These are phyloP conservation scores for Diplocarpon rosae DNA, from an alignment of 2,329 filamentous ascomycete species.

Conservation along the genomic window DNA sequence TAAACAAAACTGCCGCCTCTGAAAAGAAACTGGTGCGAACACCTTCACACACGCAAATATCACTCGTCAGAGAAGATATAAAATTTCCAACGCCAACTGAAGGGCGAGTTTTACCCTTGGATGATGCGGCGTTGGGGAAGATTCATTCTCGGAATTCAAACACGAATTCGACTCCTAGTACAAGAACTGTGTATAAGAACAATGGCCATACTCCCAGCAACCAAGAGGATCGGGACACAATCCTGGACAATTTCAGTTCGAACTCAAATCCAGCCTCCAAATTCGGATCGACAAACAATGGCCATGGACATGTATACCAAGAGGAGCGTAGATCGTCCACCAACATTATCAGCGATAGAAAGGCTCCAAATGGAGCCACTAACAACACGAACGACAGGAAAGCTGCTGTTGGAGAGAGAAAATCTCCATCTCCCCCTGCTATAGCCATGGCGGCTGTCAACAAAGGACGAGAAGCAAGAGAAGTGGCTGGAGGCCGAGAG, in stretches of 20 bases:
- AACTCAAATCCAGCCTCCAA: no score
- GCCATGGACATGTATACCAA: no score
- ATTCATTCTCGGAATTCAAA: not conserved
- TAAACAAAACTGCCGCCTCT: not conserved
- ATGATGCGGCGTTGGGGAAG: conserved; percentile 5
- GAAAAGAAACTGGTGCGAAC: conserved; percentile 5
- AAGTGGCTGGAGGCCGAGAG: not conserved
- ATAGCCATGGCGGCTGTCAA: not conserved
- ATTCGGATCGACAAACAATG: no score
- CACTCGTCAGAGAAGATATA: conserved; percentile 5
- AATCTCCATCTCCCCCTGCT: conserved; percentile 1
- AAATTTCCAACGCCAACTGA: conserved; percentile 4
- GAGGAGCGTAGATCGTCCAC: not conserved
- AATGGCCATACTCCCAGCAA: no score
- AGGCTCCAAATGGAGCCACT: not conserved
- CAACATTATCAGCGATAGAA: not conserved
- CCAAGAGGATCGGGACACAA: no score
- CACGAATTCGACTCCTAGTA: not conserved
- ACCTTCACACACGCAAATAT: conserved; percentile 5
- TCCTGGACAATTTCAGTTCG: no score
- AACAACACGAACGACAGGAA: not conserved
- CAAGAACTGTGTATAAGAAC: not conserved
- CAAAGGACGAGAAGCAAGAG: not conserved
- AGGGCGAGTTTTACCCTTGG: conserved; percentile 4
- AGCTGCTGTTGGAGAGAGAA: not conserved